These are phyloP conservation scores for Crepidotus variabilis DNA, from an alignment of 768 basidiomycete genomes.

Conservation along the genomic window DNA sequence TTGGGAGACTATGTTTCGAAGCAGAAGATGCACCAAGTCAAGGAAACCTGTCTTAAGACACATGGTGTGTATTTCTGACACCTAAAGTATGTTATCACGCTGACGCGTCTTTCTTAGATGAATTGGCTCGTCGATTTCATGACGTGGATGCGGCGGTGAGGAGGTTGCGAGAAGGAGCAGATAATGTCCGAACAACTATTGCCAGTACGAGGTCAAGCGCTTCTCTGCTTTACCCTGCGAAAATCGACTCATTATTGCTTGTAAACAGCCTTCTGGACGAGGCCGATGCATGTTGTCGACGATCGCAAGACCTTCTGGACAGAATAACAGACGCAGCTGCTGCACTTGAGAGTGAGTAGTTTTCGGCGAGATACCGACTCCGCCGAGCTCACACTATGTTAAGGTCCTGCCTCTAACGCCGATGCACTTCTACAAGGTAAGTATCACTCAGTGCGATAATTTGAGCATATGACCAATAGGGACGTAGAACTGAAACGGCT, in stretches of 20 bases:
- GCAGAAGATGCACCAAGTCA: constrained; percentile 78
- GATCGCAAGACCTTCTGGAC: constrained; percentile 58
- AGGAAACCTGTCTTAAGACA: constrained; percentile 61
- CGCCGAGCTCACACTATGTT: not conserved
- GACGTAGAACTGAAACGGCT: constrained; percentile 58
- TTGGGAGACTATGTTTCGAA: constrained; percentile 79
- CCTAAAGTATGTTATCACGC: not conserved
- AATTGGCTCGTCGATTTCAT: constrained; percentile 50
- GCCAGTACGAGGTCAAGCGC: constrained; percentile 40
- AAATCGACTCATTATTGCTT: not conserved
- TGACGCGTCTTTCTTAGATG: constrained; percentile 37
- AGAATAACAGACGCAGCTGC: constrained; percentile 48
- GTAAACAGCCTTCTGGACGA: constrained; percentile 51
- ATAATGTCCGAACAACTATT: constrained; percentile 50
- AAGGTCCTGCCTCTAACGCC: constrained; percentile 44
- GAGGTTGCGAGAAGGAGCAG: constrained; percentile 54
- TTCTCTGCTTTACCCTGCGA: not conserved
- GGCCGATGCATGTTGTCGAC: constrained; percentile 48
- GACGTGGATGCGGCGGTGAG: constrained; percentile 51
- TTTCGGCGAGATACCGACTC: not conserved
- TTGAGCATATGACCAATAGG: not conserved
- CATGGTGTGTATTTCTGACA: constrained; percentile 47
- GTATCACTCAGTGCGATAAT: not conserved
- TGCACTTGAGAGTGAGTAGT: constrained; percentile 45
- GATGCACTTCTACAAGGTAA: constrained; percentile 54